Evolutionary conservation across 305 asterid genomes (phyloP).

Genomic region (Fraxinus albicans): DNA sequence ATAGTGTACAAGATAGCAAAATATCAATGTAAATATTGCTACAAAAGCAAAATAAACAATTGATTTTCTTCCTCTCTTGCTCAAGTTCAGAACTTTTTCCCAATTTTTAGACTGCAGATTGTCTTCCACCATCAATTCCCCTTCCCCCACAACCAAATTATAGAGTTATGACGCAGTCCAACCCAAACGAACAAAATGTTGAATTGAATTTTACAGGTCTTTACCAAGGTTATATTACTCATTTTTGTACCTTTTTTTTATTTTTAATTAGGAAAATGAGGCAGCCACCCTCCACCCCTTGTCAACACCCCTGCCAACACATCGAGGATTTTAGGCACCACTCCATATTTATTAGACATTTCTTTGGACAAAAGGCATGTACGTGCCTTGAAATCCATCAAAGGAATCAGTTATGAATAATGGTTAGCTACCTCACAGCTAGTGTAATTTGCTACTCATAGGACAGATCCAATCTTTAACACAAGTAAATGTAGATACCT

Average conservation of each 20-base stretch:
- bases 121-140: neutral
- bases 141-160: neutral
- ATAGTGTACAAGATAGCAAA: neutral
- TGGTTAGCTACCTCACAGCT: neutral
- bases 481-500: conserved; percentile 40
- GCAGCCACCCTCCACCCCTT: neutral
- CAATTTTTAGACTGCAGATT: neutral
- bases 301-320: neutral
- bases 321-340: neutral
- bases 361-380: neutral
- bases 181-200: neutral
- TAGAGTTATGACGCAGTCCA: neutral
- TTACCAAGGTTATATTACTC: neutral
- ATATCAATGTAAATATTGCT: neutral
- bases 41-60: neutral
- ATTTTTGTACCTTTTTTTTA: neutral
- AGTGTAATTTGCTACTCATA: neutral
- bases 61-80: neutral
- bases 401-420: neutral
- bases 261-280: neutral
- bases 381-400: neutral
- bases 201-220: neutral
- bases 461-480: neutral
- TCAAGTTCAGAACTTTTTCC: neutral
- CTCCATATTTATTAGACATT: neutral